Evolutionary conservation across 2,329 filamentous ascomycete species (phyloP).

Genomic region (Neocatenulostroma microsporum): DNA sequence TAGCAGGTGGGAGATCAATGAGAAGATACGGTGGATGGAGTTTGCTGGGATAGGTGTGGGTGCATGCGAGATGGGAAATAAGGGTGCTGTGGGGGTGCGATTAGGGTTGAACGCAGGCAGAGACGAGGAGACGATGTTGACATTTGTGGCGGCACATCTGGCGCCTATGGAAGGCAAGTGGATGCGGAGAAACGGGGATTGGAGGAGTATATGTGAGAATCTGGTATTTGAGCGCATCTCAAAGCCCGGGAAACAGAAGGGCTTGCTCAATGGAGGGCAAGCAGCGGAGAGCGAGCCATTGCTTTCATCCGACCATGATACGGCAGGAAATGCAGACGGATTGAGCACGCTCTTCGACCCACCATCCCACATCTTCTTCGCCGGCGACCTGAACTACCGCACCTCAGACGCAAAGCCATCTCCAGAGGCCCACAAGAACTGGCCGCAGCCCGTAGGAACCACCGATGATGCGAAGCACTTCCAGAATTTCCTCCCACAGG

Average conservation of each 20-base stretch:
- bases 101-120: conserved; percentile 47
- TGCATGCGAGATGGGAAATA: conserved; percentile 83
- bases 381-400: conserved; percentile 92
- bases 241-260: conserved; percentile 7
- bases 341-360: conserved; percentile 67
- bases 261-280: no score
- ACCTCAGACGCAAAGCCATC: conserved; percentile 61
- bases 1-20: conserved; percentile 52
- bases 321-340: no score
- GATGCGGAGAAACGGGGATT: conserved; percentile 72
- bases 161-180: conserved; percentile 79
- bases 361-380: conserved; percentile 70
- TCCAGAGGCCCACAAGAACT: conserved; percentile 47
- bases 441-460: conserved; percentile 54
- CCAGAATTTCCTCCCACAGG: conserved; percentile 58
- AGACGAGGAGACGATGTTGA: conserved; percentile 51
- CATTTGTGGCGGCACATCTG: conserved; percentile 81
- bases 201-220: conserved; percentile 72
- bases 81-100: conserved; percentile 78
- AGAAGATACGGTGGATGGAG: conserved; percentile 57
- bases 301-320: conserved; percentile 22
- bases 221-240: conserved; percentile 55
- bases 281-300: conserved; percentile 26
- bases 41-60: conserved; percentile 81
- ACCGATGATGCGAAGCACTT: conserved; percentile 53